Percentiles rank a stretch among this genome's conserved stretches.
Conservation (phyloP, 1,284 basidiomycete species). For the Ganoderma sp. region DNA sequence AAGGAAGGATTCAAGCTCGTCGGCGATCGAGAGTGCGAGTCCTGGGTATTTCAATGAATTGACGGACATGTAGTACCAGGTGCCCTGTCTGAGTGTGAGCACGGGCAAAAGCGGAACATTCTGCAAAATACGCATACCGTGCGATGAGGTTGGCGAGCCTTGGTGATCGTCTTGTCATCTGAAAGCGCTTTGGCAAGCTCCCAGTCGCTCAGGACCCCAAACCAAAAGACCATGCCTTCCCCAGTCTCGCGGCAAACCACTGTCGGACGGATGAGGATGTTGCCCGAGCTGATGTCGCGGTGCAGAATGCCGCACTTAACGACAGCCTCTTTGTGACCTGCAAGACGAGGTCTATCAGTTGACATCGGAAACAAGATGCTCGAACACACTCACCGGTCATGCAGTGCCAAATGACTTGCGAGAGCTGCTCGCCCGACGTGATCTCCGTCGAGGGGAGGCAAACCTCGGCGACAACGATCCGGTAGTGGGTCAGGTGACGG, state of each 20-base stretch:
- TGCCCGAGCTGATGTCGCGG: neutral
- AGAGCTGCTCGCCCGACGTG: constrained; percentile 9
- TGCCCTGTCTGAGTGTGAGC: constrained; percentile 15
- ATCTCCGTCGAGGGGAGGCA: constrained; percentile 12
- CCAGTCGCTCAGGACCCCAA: constrained; percentile 23
- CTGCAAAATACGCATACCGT: constrained; percentile 6
- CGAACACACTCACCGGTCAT: neutral
- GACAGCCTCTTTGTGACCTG: constrained; percentile 8
- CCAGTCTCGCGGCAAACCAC: neutral
- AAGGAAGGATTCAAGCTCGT: constrained; percentile 25
- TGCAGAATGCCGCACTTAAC: neutral
- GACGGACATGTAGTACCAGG: constrained; percentile 25
- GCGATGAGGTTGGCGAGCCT: constrained; percentile 9
- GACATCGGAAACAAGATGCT: neutral
- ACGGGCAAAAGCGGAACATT: too few species aligned
- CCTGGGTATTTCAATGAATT: neutral
- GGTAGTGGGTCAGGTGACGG: constrained; percentile 17
- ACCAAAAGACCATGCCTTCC: neutral
- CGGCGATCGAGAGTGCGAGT: constrained; percentile 6
- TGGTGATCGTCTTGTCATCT: neutral
- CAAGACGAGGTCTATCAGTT: neutral
- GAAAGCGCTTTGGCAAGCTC: constrained; percentile 16
- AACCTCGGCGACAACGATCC: constrained; percentile 21
- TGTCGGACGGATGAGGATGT: constrained; percentile 19
- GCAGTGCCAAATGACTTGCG: constrained; percentile 4